Percentiles rank a stretch among this genome's conserved stretches.
These are phyloP conservation scores for Chlamydomonas eustigma DNA, from an alignment of 139 green algal species.

Conservation along the genomic window DNA sequence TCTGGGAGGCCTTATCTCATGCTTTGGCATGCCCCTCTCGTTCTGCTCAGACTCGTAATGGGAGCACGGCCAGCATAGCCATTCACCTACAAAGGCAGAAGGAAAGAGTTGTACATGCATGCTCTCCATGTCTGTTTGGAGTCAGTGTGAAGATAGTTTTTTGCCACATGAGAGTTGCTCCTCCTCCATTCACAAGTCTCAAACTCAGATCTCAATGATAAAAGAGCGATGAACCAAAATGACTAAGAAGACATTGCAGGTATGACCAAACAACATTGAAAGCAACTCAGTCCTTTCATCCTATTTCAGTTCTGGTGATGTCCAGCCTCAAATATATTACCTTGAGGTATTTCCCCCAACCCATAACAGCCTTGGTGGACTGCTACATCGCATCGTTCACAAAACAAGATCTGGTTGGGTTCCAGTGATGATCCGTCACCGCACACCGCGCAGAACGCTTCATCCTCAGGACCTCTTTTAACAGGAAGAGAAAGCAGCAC, in stretches of 20 bases:
- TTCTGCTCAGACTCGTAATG: slow-evolving; percentile 58
- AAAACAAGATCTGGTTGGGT: slow-evolving; percentile 88
- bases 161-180: no score
- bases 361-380: slow-evolving; percentile 90
- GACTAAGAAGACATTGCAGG: no score
- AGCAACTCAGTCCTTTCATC: no score
- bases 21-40: slow-evolving; percentile 42
- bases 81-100: slow-evolving; percentile 52
- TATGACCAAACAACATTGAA: no score
- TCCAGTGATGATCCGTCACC: slow-evolving; percentile 62
- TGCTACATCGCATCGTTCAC: slow-evolving; percentile 85
- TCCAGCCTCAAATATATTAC: no score
- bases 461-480: slow-evolving; percentile 59
- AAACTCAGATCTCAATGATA: no score
- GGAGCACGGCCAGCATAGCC: slow-evolving; percentile 88
- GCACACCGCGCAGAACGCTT: slow-evolving; percentile 84
- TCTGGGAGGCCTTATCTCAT: slow-evolving; percentile 36
- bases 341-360: slow-evolving; percentile 55
- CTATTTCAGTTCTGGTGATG: no score
- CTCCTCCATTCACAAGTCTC: no score
- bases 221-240: no score
- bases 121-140: neutral
- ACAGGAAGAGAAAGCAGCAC: neutral
- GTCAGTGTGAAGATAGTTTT: no score
- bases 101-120: neutral